Evolutionary conservation across 2,329 filamentous ascomycete species (phyloP).

Genomic region (Botrytis paeoniae): DNA sequence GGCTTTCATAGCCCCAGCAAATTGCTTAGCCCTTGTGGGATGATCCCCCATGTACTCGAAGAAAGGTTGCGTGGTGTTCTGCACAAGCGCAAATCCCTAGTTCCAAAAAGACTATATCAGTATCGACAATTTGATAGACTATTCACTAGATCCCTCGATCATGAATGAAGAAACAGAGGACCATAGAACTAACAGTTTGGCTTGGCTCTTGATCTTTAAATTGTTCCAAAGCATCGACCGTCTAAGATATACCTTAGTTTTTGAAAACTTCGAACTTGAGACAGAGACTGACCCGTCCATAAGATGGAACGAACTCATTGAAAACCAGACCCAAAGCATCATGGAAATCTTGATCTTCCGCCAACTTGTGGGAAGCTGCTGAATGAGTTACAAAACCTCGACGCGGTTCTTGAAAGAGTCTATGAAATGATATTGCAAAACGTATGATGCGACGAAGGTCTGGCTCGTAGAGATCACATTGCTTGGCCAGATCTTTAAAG

Average conservation of each 20-base stretch:
- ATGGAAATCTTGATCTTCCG: not conserved
- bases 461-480: not conserved
- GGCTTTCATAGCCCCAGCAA: not conserved
- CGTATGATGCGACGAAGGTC: not conserved
- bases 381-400: constrained; percentile 2
- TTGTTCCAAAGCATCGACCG: not conserved
- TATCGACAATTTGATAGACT: not conserved
- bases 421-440: constrained; percentile 8
- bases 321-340: not conserved
- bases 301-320: not conserved
- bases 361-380: not conserved
- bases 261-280: not conserved
- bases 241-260: not conserved
- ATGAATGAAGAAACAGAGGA: not conserved
- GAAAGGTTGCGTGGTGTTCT: not conserved
- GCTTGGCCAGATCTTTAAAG: not conserved
- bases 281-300: not conserved
- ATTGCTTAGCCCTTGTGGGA: not conserved
- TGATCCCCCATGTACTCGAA: not conserved
- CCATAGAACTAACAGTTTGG: not conserved
- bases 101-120: not conserved
- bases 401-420: not conserved
- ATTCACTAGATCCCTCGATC: not conserved
- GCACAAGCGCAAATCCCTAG: not conserved
- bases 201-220: not conserved